These are phyloP conservation scores for Ramichloridium luteum DNA, from an alignment of 2,329 filamentous ascomycete genomes.

Conservation along the genomic window DNA sequence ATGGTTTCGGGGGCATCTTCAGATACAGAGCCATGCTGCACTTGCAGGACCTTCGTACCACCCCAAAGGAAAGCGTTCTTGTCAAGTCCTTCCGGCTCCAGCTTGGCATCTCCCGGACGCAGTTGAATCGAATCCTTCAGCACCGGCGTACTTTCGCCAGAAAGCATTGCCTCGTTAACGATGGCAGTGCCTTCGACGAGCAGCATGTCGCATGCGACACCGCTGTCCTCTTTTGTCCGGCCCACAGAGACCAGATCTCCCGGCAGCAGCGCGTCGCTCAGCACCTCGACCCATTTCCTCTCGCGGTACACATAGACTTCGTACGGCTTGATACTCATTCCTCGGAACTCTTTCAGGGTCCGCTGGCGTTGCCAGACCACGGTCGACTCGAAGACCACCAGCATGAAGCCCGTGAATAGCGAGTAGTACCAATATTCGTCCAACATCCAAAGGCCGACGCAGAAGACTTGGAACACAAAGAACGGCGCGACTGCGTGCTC, in stretches of 20 bases:
- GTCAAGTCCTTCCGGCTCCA: slow-evolving; percentile 85
- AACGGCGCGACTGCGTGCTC: slow-evolving; percentile 98
- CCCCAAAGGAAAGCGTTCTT: slow-evolving; percentile 96
- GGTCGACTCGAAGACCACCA: slow-evolving; percentile 93
- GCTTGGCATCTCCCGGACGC: slow-evolving; percentile 62
- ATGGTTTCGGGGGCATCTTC: slow-evolving; percentile 49
- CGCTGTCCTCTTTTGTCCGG: slow-evolving; percentile 91
- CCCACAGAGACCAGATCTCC: slow-evolving; percentile 87
- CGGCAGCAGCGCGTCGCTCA: slow-evolving; percentile 83
- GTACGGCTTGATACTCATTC: slow-evolving; percentile 99
- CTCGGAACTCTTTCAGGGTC: slow-evolving; percentile 89
- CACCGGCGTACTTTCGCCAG: slow-evolving; percentile 90
- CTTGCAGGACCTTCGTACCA: slow-evolving; percentile 91
- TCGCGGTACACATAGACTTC: slow-evolving; percentile 82
- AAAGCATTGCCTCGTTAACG: slow-evolving; percentile 98
- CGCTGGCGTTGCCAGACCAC: slow-evolving; percentile 98
- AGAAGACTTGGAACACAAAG: slow-evolving; percentile 99
- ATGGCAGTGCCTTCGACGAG: slow-evolving; percentile 90
- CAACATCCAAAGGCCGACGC: slow-evolving; percentile 94
- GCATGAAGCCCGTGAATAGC: slow-evolving; percentile 96
- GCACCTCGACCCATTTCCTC: slow-evolving; percentile 76
- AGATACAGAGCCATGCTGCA: slow-evolving; percentile 73
- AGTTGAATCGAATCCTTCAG: slow-evolving; percentile 93
- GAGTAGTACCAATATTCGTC: slow-evolving; percentile 99
- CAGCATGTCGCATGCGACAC: slow-evolving; percentile 94